phyloP scores from a whole-genome alignment of 2,329 filamentous ascomycete genomes.

The Blastomyces emzantsi region DNA sequence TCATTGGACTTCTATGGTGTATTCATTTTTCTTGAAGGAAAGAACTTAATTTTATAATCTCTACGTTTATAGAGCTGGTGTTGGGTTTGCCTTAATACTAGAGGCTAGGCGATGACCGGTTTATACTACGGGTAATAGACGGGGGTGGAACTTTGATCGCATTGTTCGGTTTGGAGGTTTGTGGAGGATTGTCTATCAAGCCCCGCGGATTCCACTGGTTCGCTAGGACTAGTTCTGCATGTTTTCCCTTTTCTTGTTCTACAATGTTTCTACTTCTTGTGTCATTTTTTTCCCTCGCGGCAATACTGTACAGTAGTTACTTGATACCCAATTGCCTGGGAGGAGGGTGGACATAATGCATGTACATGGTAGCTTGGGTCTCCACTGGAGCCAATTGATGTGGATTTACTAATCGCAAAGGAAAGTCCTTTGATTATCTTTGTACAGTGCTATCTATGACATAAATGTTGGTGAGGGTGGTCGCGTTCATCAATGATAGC shows the following conservation, averaged over 20 bases:
- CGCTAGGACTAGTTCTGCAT: background rate
- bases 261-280: background rate
- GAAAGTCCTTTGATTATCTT: background rate
- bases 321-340: slow-evolving; percentile 8
- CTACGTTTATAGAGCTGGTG: background rate
- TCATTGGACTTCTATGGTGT: background rate
- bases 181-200: background rate
- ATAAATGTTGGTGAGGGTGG: background rate
- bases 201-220: background rate
- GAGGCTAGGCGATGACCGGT: background rate
- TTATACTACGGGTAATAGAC: background rate
- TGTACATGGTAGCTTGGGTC: background rate
- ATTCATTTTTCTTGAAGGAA: background rate
- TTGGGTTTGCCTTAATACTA: background rate
- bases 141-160: background rate
- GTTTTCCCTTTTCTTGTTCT: background rate
- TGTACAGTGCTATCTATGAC: background rate
- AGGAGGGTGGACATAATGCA: background rate
- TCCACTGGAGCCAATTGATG: background rate
- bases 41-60: background rate
- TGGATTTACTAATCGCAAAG: background rate
- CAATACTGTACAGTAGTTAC: slow-evolving; percentile 9
- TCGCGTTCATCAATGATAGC: background rate
- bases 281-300: background rate
- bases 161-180: background rate